Evolutionary conservation across 2,329 filamentous ascomycete genomes (phyloP).

Genomic region (Penicillium frequentans): DNA sequence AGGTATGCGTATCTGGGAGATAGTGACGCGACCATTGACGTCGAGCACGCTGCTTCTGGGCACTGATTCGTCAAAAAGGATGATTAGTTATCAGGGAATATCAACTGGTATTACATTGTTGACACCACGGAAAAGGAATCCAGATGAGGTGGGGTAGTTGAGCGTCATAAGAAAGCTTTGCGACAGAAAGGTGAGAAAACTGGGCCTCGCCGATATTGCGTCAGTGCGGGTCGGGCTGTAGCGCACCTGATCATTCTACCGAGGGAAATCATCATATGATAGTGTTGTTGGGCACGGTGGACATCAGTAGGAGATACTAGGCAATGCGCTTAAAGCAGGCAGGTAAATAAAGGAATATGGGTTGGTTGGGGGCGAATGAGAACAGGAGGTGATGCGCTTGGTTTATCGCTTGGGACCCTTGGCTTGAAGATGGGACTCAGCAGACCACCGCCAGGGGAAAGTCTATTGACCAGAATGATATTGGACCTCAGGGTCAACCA

Average conservation of each 20-base stretch:
- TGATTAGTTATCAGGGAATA: too few relatives aligned
- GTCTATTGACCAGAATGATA: neutral
- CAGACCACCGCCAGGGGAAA: neutral
- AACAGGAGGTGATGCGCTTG: conserved; percentile 53
- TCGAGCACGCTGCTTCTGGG: too few relatives aligned
- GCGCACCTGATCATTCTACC: conserved; percentile 55
- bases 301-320: conserved; percentile 25
- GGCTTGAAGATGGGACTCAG: conserved; percentile 4
- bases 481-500: conserved; percentile 6
- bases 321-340: conserved; percentile 59
- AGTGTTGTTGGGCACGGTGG: conserved; percentile 56
- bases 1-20: too few relatives aligned
- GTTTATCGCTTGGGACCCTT: conserved; percentile 59
- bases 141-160: conserved; percentile 60
- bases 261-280: conserved; percentile 61
- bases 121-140: too few relatives aligned
- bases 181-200: conserved; percentile 61
- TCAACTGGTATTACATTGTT: too few relatives aligned
- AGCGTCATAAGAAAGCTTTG: conserved; percentile 64
- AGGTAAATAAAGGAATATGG: conserved; percentile 60
- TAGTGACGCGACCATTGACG: too few relatives aligned
- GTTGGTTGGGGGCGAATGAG: conserved; percentile 64
- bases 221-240: conserved; percentile 68
- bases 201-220: conserved; percentile 62
- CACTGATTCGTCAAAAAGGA: too few relatives aligned